Evolutionary conservation across 306 rosid species (phyloP), one percentile per base, ranked within the genome.

Genomic region (Begonia masoniana): DNA sequence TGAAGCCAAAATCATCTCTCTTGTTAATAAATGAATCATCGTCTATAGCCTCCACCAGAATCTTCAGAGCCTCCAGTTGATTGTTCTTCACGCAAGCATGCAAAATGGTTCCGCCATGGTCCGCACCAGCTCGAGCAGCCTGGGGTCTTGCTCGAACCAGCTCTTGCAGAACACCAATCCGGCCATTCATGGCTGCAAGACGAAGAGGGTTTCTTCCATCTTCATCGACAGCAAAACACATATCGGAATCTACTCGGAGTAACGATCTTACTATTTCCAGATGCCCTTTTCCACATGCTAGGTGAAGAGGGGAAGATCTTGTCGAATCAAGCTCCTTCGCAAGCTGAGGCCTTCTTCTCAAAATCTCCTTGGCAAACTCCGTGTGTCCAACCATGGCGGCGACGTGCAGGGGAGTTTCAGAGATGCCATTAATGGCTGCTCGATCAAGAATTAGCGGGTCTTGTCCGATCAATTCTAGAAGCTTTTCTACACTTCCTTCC

Each of bases 151-250:
- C 68, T 15, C 57, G 23, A 4, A 57, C 41, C 48, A 66, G 55
- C 68, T 65, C 76, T 10, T 16, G 19, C 50, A 61, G 8, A 21
- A 62, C 68, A 46, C 52, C 43, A 2, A 48, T 68, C 8, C 67
- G 64, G 21, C 76, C 71, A 50, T 71, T 71, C 5, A 49, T 13
- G 12, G 71, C 68, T 6, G 76, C 68, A 19, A 66, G 61, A 53
- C 66, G 71, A 45, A 71, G 52, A 4, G 76, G 64, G 11, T 69
- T 61, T 54, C 15, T 13, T 24, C 76, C 71, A n/a, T 71, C 71
- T 42, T 23, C 57, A 65, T 71, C 57, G 45, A 64, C 15, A 42
- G 53, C 60, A 55, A 49, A 14, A 13, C 68, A 61, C 14, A 55
- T 39, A 36, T 50, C 52, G 4, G 58, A 5, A 8, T 66, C 68